A percentile compares a stretch with the other conserved stretches of the same genome.
Conservation (phyloP, 2,329 filamentous ascomycete species). For the Fusarium sublunatum region DNA sequence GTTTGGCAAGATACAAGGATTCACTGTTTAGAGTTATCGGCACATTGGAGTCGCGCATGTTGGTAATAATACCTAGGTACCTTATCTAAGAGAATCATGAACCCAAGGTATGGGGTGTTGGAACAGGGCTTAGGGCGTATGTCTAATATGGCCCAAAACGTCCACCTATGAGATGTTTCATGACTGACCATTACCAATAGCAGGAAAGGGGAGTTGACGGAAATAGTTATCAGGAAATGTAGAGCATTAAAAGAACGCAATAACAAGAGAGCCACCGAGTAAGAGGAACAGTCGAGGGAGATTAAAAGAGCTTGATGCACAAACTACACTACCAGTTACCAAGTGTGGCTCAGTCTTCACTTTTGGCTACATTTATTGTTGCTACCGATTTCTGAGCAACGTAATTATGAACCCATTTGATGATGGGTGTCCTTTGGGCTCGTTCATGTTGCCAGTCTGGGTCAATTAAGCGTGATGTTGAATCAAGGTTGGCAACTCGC, state of each 20-base stretch:
- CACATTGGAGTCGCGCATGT: constrained; percentile 27
- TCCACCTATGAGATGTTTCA: constrained; percentile 35
- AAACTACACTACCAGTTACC: neutral
- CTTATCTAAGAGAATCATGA: constrained; percentile 38
- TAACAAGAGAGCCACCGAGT: neutral
- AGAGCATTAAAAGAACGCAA: neutral
- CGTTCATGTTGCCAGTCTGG: constrained; percentile 9
- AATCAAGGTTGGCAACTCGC: constrained; percentile 27
- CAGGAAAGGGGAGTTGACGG: constrained; percentile 19
- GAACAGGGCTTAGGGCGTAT: constrained; percentile 2
- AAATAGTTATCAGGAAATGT: constrained; percentile 1
- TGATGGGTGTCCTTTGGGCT: constrained; percentile 14
- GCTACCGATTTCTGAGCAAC: neutral
- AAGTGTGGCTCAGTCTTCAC: neutral
- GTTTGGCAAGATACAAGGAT: constrained; percentile 20
- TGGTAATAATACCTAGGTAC: constrained; percentile 22
- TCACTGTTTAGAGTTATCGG: constrained; percentile 40
- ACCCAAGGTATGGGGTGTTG: constrained; percentile 11
- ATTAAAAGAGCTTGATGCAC: neutral
- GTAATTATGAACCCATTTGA: constrained; percentile 19
- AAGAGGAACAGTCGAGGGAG: neutral
- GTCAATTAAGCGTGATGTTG: constrained; percentile 25
- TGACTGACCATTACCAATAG: constrained; percentile 17
- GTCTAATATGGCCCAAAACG: constrained; percentile 23
- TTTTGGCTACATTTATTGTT: neutral